These are phyloP conservation scores for Sanghuangporus baumii DNA, from an alignment of 1,284 basidiomycete genomes.

Conservation along the genomic window DNA sequence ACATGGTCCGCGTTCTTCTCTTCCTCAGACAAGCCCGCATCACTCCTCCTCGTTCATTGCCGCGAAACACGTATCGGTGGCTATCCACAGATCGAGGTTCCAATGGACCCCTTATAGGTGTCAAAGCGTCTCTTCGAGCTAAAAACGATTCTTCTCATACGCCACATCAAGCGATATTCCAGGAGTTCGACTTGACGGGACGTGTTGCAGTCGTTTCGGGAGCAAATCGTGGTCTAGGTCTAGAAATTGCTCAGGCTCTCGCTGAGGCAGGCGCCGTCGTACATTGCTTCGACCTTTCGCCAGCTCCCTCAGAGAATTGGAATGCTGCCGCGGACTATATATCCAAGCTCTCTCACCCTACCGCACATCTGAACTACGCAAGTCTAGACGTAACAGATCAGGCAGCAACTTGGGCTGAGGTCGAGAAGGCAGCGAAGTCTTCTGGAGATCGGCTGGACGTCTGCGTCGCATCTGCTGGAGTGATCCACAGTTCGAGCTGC, in stretches of 20 bases:
- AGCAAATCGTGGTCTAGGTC: conserved; percentile 75
- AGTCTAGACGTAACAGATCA: conserved; percentile 62
- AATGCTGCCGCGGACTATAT: conserved; percentile 48
- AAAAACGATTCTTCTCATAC: conserved; percentile 29
- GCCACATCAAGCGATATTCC: conserved; percentile 40
- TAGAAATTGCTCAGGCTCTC: conserved; percentile 76
- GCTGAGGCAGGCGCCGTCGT: conserved; percentile 75
- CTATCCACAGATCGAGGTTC: background rate
- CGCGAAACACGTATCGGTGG: background rate
- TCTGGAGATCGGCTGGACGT: conserved; percentile 64
- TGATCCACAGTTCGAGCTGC: conserved; percentile 59
- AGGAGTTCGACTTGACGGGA: conserved; percentile 68
- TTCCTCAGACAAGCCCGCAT: background rate
- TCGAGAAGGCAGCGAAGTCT: conserved; percentile 53
- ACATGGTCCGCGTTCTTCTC: background rate
- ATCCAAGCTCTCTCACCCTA: conserved; percentile 32
- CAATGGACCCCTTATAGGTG: conserved; percentile 41
- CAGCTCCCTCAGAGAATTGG: conserved; percentile 65
- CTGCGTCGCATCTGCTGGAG: conserved; percentile 74
- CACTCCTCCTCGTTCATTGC: background rate
- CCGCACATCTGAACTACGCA: conserved; percentile 59
- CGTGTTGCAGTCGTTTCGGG: conserved; percentile 76
- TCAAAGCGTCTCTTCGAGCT: conserved; percentile 49
- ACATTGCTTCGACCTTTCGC: conserved; percentile 72
- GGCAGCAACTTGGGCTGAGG: conserved; percentile 45